Evolutionary conservation across 2,329 filamentous ascomycete genomes (phyloP).

Genomic region (Pyricularia grisea): DNA sequence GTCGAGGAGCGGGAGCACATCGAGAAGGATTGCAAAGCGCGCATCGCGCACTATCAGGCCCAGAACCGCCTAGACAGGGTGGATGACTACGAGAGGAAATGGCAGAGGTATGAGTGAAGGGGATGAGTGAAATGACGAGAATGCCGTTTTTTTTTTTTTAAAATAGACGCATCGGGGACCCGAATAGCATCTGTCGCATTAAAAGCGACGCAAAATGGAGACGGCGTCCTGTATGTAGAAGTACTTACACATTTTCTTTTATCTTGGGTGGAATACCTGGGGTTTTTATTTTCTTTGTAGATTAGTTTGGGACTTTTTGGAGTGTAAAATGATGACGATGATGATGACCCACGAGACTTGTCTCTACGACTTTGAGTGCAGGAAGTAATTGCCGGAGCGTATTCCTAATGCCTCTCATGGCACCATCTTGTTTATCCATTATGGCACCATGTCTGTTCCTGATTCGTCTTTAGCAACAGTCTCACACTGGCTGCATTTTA

Average conservation of each 20-base stretch:
- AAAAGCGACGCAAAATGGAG: neutral
- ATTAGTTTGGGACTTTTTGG: neutral
- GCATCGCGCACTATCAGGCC: neutral
- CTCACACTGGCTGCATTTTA: no score
- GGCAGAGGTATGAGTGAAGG: neutral
- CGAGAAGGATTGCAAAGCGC: constrained; percentile 31
- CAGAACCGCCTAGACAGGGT: neutral
- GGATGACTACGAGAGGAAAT: neutral
- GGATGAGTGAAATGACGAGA: neutral
- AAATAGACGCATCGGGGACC: neutral
- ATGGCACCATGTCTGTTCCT: no score
- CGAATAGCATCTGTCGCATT: neutral
- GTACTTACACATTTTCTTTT: neutral
- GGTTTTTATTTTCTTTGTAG: neutral
- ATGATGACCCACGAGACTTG: neutral
- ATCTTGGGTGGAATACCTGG: neutral
- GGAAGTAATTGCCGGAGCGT: neutral
- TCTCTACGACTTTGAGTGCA: neutral
- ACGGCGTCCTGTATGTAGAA: neutral
- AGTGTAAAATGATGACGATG: neutral
- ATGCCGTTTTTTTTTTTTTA: neutral
- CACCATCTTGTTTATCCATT: neutral
- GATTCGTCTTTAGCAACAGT: no score
- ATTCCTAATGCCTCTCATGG: neutral
- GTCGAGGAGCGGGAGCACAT: constrained; percentile 50